Evolutionary conservation across 1,139 yeast genomes (phyloP).

Genomic region (Suhomyces chickasaworum): DNA sequence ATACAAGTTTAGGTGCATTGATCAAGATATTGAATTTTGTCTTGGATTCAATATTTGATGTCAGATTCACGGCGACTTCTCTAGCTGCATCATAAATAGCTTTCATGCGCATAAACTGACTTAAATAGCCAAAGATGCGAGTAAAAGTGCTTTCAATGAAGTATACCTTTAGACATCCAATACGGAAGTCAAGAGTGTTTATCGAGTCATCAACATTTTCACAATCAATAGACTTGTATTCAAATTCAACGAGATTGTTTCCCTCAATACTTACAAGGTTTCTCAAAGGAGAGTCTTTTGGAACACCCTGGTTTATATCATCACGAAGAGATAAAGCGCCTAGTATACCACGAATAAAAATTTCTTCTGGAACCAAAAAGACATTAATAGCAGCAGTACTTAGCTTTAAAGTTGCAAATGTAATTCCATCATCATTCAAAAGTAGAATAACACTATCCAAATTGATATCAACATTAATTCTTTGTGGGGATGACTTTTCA

Average conservation of each 20-base stretch:
- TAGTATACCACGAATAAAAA: slow-evolving; percentile 72
- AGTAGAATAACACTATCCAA: slow-evolving; percentile 75
- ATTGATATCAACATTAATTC: slow-evolving; percentile 66
- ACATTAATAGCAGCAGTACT: slow-evolving; percentile 73
- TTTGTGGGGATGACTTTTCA: slow-evolving; percentile 64
- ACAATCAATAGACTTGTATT: slow-evolving; percentile 78
- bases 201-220: slow-evolving; percentile 55
- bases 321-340: slow-evolving; percentile 84
- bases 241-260: slow-evolving; percentile 76
- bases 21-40: slow-evolving; percentile 73
- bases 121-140: slow-evolving; percentile 64
- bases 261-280: slow-evolving; percentile 80
- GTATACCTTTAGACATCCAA: slow-evolving; percentile 74
- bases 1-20: slow-evolving; percentile 79
- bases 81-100: slow-evolving; percentile 84
- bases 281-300: slow-evolving; percentile 60
- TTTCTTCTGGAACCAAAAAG: slow-evolving; percentile 70
- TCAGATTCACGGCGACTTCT: slow-evolving; percentile 73
- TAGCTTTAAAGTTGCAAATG: slow-evolving; percentile 75
- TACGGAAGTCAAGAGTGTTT: slow-evolving; percentile 63
- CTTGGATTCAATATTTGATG: slow-evolving; percentile 61
- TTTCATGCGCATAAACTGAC: slow-evolving; percentile 83
- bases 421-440: slow-evolving; percentile 80
- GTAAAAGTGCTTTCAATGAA: slow-evolving; percentile 81
- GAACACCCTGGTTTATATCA: slow-evolving; percentile 67